These are phyloP conservation scores for Lodderomyces margitis DNA, from an alignment of 1,139 yeast species.

Conservation along the genomic window DNA sequence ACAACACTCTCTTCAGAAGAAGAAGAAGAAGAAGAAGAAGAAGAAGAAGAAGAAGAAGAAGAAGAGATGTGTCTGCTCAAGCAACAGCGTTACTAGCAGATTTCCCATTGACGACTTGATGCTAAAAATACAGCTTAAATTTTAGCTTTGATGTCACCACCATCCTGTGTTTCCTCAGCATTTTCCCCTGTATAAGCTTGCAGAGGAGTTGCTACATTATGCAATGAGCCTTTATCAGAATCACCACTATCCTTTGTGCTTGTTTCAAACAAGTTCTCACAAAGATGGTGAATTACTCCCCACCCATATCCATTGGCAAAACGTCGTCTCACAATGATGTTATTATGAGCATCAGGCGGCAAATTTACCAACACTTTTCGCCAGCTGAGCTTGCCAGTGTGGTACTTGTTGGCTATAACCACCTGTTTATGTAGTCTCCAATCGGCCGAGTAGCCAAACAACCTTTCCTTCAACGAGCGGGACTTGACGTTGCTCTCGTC, in stretches of 20 bases:
- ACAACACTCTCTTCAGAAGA: no score
- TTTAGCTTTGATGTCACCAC: not conserved
- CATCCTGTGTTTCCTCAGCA: not conserved
- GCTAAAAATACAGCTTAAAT: not conserved
- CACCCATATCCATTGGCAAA: constrained; percentile 96
- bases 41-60: no score
- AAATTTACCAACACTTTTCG: constrained; percentile 83
- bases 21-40: no score
- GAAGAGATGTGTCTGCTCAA: no score
- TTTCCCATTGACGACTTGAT: no score
- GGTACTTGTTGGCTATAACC: constrained; percentile 84
- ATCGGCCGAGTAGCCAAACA: constrained; percentile 20
- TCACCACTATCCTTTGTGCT: not conserved
- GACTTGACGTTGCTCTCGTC: constrained; percentile 7
- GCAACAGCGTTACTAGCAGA: no score
- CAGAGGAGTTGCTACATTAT: not conserved
- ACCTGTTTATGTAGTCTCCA: constrained; percentile 59
- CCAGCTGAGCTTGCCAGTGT: constrained; percentile 71
- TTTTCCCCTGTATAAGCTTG: not conserved
- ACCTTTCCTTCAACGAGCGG: constrained; percentile 11
- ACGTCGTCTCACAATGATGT: constrained; percentile 81
- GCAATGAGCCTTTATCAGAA: not conserved
- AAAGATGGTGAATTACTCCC: constrained; percentile 69
- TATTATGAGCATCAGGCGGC: constrained; percentile 95
- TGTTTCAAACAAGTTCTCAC: constrained; percentile 17